A percentile compares a stretch with the other conserved stretches of the same genome.
phyloP scores from a whole-genome alignment of 2,329 filamentous ascomycete species.

The Apiospora sp. region DNA sequence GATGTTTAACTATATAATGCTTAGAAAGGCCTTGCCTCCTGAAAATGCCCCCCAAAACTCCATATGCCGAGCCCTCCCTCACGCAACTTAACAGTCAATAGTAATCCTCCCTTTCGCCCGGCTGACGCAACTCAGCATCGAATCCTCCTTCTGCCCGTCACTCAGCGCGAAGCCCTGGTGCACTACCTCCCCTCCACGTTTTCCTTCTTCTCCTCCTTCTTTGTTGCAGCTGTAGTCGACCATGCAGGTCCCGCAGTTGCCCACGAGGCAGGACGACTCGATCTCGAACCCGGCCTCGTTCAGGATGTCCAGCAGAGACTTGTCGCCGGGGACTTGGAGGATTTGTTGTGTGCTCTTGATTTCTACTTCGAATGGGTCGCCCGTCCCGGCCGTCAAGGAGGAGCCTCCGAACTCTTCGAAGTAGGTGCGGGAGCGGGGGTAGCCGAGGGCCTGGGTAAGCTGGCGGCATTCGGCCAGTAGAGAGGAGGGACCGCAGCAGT shows the following conservation, averaged over 20 bases:
- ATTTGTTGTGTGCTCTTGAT: conserved; percentile 36
- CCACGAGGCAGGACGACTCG: conserved; percentile 42
- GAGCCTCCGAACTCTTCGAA: conserved; percentile 42
- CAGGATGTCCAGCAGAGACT: conserved; percentile 42
- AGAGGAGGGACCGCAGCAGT: conserved; percentile 41
- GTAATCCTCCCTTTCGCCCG: conserved; percentile 40
- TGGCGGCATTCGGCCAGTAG: conserved; percentile 36
- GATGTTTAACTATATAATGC: neutral
- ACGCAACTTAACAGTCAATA: conserved; percentile 31
- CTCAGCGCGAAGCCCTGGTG: conserved; percentile 41
- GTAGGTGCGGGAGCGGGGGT: conserved; percentile 37
- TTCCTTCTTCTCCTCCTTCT: neutral
- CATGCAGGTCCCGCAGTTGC: conserved; percentile 44
- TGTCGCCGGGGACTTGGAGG: conserved; percentile 38
- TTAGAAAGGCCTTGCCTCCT: neutral
- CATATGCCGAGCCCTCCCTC: neutral
- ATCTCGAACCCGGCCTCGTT: conserved; percentile 44
- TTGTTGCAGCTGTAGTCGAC: conserved; percentile 36
- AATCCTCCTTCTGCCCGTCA: conserved; percentile 39
- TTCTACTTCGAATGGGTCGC: conserved; percentile 42
- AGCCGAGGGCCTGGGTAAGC: conserved; percentile 33
- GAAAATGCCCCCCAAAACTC: neutral
- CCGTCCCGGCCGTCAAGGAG: conserved; percentile 34
- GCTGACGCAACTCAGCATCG: conserved; percentile 42
- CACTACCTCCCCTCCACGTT: conserved; percentile 37